Conservation (phyloP, 495 filamentous ascomycete genomes). For the Friedmanniomyces simplex region DNA sequence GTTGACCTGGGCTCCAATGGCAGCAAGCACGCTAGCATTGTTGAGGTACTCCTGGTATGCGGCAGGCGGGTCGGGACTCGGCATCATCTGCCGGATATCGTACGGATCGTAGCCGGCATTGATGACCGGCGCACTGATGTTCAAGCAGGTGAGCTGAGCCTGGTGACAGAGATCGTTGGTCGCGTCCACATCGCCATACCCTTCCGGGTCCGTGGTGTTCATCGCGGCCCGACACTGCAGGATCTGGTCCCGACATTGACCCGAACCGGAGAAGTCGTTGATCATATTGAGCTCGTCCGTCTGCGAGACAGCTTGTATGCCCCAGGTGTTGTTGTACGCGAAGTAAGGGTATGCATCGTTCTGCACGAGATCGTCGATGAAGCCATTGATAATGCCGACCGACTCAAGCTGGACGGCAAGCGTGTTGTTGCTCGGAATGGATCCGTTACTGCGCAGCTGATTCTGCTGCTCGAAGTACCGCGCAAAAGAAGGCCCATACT, state of each 20-base stretch:
- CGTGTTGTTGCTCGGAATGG: constrained; percentile 29
- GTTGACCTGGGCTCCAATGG: constrained; percentile 31
- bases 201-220: constrained; percentile 22
- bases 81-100: constrained; percentile 25
- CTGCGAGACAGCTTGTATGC: constrained; percentile 26
- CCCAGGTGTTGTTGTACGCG: constrained; percentile 34
- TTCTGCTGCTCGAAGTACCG: constrained; percentile 37
- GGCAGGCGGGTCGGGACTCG: constrained; percentile 24
- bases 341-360: constrained; percentile 22
- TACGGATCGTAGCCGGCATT: constrained; percentile 20
- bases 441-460: constrained; percentile 26
- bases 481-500: constrained; percentile 39
- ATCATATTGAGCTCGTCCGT: constrained; percentile 23
- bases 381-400: constrained; percentile 39
- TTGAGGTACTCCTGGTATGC: constrained; percentile 31
- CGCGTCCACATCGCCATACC: constrained; percentile 23
- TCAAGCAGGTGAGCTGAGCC: constrained; percentile 19
- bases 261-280: constrained; percentile 12
- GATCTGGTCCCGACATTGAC: constrained; percentile 22
- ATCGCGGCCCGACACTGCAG: constrained; percentile 22
- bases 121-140: not conserved
- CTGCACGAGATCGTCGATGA: constrained; percentile 31
- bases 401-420: constrained; percentile 34
- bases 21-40: constrained; percentile 25
- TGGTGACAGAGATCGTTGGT: constrained; percentile 24